Evolutionary conservation across 495 filamentous ascomycete species (phyloP), one percentile per base, ranked within the genome.

Genomic region (Parathielavia hyrcaniae): DNA sequence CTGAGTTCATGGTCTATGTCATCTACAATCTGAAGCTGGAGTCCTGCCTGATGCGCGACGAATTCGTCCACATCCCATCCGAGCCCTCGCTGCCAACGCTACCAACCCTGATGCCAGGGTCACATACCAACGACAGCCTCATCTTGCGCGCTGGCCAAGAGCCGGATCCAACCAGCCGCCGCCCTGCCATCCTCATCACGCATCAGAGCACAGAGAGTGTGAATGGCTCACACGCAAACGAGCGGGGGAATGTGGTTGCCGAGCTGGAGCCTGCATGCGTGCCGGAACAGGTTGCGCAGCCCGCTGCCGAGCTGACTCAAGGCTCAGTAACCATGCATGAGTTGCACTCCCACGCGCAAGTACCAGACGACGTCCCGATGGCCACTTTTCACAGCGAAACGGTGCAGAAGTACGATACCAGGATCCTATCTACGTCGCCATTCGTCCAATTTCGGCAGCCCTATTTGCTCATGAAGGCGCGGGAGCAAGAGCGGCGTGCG

Each of bases 1-100:
- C 93, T 3, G 95, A 99, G 69, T 95, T 99, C 65, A 96, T 99
- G 91, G 84, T 92, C 55, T 99, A 97, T 66, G 95, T 99, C 23
- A 90, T 97, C 16, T 97, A 99, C 71, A 99, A 96, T 63, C 79
- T 97, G 20, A 96, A 93, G 67, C 81, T 99, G 9, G 95, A 99
- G 71, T 96, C 95, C 2, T 96, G 85, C 65, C 71, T 99, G 47
- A 93, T 99, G 88, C 82, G 91, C 50, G 95, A 99, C 72, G 91
- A 96, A 62, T 96, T 90, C 68, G 88, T 95, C 23, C 79, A 91
- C 55, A 86, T 97, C 47, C 91, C 95, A 13, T 82, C 86, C 3
- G 77, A 83, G 6, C 73, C 83, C 19, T 67, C 32, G n/a, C 23
- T 40, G 1, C 48, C 43, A 12, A 10, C 47, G 0, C 54, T 58